Percentiles rank a stretch among this genome's conserved stretches.
These are phyloP conservation scores for Eutypa lata DNA, from an alignment of 2,329 filamentous ascomycete genomes.

Conservation along the genomic window DNA sequence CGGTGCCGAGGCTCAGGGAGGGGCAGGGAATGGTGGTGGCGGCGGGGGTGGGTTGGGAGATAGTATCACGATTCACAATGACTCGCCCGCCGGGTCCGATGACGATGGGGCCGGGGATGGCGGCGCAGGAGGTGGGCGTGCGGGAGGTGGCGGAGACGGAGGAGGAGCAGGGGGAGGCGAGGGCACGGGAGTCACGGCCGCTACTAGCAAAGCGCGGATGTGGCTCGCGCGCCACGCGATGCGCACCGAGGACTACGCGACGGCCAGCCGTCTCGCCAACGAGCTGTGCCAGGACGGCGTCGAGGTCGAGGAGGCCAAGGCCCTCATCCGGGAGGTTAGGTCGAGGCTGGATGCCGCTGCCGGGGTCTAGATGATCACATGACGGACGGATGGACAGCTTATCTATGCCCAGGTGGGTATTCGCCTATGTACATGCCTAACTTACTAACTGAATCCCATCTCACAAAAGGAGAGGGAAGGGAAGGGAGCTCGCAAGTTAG, in stretches of 20 bases:
- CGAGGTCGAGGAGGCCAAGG: conserved; percentile 96
- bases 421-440: too few relatives aligned
- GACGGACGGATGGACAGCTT: background rate
- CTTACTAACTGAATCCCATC: too few relatives aligned
- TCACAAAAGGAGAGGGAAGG: too few relatives aligned
- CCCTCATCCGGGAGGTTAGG: conserved; percentile 81
- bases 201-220: conserved; percentile 87
- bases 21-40: conserved; percentile 54
- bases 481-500: too few relatives aligned
- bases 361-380: conserved; percentile 1
- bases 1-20: conserved; percentile 34
- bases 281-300: conserved; percentile 95
- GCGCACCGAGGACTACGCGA: conserved; percentile 67
- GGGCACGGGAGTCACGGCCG: conserved; percentile 81
- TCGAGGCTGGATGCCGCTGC: conserved; percentile 60
- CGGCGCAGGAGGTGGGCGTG: conserved; percentile 24
- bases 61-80: conserved; percentile 53
- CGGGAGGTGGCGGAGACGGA: conserved; percentile 24
- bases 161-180: conserved; percentile 33
- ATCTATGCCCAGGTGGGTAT: background rate
- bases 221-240: conserved; percentile 89
- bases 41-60: conserved; percentile 40
- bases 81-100: conserved; percentile 42
- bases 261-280: conserved; percentile 77
- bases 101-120: conserved; percentile 33